These are phyloP conservation scores for Hypholoma sublateritium DNA, from an alignment of 768 basidiomycete genomes.

Conservation along the genomic window DNA sequence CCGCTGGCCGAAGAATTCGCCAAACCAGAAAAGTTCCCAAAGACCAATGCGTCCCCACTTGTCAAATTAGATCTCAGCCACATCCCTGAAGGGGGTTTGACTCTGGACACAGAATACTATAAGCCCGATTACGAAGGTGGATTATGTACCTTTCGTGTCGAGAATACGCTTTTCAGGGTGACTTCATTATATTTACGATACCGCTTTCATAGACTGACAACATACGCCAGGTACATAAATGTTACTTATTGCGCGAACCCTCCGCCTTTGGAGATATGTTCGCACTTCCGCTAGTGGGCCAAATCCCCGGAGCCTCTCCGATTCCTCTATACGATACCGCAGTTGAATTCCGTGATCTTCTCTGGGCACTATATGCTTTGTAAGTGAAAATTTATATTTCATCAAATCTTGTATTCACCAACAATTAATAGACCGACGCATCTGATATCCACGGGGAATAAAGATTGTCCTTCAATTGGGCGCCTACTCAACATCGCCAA, in stretches of 20 bases:
- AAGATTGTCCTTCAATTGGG: conserved; percentile 30
- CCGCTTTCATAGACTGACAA: background rate
- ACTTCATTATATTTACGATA: conserved; percentile 9
- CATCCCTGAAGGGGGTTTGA: conserved; percentile 17
- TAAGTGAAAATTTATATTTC: conserved; percentile 25
- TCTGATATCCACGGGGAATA: conserved; percentile 26
- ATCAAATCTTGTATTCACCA: background rate
- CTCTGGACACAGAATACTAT: conserved; percentile 35
- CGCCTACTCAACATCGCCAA: conserved; percentile 46
- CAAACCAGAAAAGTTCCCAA: conserved; percentile 12
- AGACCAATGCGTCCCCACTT: conserved; percentile 18
- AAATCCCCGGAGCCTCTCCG: conserved; percentile 27
- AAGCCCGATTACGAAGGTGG: conserved; percentile 38
- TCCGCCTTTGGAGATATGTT: conserved; percentile 45
- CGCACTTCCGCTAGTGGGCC: conserved; percentile 28
- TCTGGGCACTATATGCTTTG: conserved; percentile 51
- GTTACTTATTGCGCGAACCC: conserved; percentile 39
- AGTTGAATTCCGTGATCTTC: conserved; percentile 45
- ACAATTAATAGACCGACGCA: conserved; percentile 33
- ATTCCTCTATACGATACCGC: conserved; percentile 41
- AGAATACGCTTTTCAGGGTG: conserved; percentile 66
- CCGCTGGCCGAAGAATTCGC: conserved; percentile 4
- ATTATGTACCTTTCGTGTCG: conserved; percentile 61
- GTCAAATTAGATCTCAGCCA: conserved; percentile 17
- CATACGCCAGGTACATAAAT: conserved; percentile 40